Evolutionary conservation across 2,329 filamentous ascomycete genomes (phyloP), one percentile per base, ranked within the genome.

Genomic region (Domatiomyces globalis): DNA sequence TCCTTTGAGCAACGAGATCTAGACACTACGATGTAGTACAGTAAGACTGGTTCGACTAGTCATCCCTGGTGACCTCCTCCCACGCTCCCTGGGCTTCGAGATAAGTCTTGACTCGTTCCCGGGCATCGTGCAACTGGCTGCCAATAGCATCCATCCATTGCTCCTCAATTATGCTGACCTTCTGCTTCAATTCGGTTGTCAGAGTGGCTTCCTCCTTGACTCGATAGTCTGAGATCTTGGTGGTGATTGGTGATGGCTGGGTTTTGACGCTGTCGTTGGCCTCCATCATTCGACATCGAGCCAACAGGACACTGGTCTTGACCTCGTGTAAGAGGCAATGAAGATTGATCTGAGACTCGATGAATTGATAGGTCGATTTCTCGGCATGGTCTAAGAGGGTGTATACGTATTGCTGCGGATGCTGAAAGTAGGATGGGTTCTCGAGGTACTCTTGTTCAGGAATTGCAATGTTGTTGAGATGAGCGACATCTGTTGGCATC

Each of bases 281-380:
- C 64, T 87, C 83, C 58, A 84, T 73, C 17, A 84, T 72, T 56
- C 80, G 76, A 49, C 79, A 79, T 58, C 81, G 80, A 6, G 85
- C 84, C 46, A 75, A 75, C 63, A 86, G 83, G 1, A 86, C 80
- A 0, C 83, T 83, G 50, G 85, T 86, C 63, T 87, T 87, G 49
- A 95, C 87, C 67, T 95, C 88, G 62, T 95, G 92, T 51, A 95
- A 69, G 39, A 96, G 73, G 63, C 90, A 96, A 20, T 95, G 74
- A 33, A 95, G 73, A 63, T 95, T 95, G 27, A 81, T 90, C 71
- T 96, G 90, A 5, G 82, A 85, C 71, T 96, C 92, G 62, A 96
- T 95, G 68, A 95, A 96, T 66, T 96, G 92, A 63, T 95, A 94
- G 7, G 87, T 90, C 61, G 84, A 89, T 71, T 92, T 94, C 65